These are phyloP conservation scores for Verticillium tricorpus DNA, from an alignment of 2,329 filamentous ascomycete genomes.

Conservation along the genomic window DNA sequence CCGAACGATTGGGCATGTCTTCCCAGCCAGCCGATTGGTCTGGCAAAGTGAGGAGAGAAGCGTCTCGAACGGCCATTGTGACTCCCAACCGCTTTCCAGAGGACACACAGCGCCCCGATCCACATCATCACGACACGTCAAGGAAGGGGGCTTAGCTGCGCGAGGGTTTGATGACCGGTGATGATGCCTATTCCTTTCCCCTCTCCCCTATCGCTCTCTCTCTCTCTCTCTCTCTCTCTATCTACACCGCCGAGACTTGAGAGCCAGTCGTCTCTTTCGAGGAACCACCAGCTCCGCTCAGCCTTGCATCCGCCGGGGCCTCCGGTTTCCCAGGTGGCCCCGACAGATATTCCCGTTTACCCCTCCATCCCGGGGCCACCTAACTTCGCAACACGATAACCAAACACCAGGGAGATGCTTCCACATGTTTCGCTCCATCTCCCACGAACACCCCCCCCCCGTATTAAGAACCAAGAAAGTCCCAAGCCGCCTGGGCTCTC, in stretches of 20 bases:
- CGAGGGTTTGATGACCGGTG: background rate
- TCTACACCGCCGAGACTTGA: constrained; percentile 11
- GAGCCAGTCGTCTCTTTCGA: constrained; percentile 12
- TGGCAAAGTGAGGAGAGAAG: background rate
- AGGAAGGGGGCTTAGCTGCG: background rate
- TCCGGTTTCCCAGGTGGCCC: background rate
- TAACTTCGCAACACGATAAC: constrained; percentile 5
- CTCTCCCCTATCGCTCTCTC: background rate
- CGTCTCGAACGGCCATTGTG: too few relatives aligned
- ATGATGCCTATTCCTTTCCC: constrained; percentile 9
- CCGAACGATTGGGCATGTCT: background rate
- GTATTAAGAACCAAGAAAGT: constrained; percentile 18
- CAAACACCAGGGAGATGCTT: background rate
- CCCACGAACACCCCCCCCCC: background rate
- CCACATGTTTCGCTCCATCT: background rate
- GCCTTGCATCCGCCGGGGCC: constrained; percentile 5
- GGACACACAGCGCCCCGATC: background rate
- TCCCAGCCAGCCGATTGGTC: background rate
- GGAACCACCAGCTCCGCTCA: constrained; percentile 1
- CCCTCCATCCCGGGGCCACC: constrained; percentile 1
- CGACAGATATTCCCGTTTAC: constrained; percentile 4
- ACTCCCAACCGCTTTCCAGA: background rate
- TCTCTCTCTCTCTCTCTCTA: constrained; percentile 1
- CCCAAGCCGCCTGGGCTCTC: constrained; percentile 32
- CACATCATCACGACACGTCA: background rate